Evolutionary conservation across 208 protist species (phyloP).

Genomic region (Trypanosoma melophagium): DNA sequence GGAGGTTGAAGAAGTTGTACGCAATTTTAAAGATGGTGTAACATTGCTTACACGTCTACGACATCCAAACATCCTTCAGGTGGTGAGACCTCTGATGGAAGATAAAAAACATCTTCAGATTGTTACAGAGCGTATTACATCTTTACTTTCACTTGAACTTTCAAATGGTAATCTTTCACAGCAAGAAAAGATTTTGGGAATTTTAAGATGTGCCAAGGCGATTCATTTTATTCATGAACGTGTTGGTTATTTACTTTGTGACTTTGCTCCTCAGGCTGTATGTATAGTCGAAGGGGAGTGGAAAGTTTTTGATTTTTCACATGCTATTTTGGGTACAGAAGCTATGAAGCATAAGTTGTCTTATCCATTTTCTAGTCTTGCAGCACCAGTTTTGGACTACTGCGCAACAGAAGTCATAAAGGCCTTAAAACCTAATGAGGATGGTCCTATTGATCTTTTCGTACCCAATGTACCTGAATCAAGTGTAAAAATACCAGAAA

Average conservation of each 20-base stretch:
- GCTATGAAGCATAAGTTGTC: conserved; percentile 1
- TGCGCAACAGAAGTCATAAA: conserved; percentile 43
- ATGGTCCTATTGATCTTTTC: conserved; percentile 14
- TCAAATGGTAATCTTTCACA: conserved; percentile 20
- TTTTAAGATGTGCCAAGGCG: conserved; percentile 40
- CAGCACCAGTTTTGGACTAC: conserved; percentile 58
- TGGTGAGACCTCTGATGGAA: conserved; percentile 44
- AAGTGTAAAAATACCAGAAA: conserved; percentile 37
- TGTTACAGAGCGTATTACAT: conserved; percentile 49
- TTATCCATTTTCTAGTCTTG: conserved; percentile 31
- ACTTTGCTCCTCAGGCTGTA: conserved; percentile 49
- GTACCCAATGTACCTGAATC: not conserved
- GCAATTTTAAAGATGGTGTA: conserved; percentile 33
- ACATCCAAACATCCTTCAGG: conserved; percentile 41
- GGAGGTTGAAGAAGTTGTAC: conserved; percentile 29
- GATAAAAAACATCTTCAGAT: conserved; percentile 40
- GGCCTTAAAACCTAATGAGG: not conserved
- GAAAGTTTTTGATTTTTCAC: conserved; percentile 55
- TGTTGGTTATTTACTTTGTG: conserved; percentile 43
- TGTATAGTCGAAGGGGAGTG: conserved; percentile 48
- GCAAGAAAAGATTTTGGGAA: conserved; percentile 45
- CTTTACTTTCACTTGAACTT: conserved; percentile 28
- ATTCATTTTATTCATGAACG: conserved; percentile 61
- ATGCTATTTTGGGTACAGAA: conserved; percentile 29
- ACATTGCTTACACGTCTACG: conserved; percentile 38